phyloP scores from a whole-genome alignment of 345 rosid species.

The Melaleuca alternifolia region DNA sequence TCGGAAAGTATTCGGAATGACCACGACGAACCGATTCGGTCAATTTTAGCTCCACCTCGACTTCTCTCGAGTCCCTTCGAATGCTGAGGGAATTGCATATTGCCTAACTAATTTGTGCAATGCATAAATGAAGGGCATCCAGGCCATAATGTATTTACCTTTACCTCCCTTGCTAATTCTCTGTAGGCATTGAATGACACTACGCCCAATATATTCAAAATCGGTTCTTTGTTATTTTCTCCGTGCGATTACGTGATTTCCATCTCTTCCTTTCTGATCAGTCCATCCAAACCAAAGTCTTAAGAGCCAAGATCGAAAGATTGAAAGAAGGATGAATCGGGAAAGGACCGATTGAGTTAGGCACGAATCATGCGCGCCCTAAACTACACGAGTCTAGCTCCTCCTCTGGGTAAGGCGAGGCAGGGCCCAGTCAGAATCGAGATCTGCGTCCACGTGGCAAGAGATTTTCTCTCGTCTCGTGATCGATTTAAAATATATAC shows the following conservation, averaged over 20 bases:
- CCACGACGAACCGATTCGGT: not conserved
- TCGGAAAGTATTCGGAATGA: no score
- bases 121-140: no score
- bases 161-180: not conserved
- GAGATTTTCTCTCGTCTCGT: not conserved
- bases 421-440: not conserved
- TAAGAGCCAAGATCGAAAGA: not conserved
- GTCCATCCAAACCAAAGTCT: not conserved
- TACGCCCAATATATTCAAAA: rapidly evolving
- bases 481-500: not conserved
- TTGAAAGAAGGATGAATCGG: no score
- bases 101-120: not conserved
- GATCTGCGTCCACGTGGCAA: not conserved
- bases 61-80: rapidly evolving
- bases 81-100: not conserved
- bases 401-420: not conserved
- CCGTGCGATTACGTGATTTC: not conserved
- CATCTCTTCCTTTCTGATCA: not conserved
- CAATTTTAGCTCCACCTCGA: not conserved
- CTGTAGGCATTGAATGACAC: rapidly evolving
- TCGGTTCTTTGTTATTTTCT: rapidly evolving
- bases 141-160: not conserved
- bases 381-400: not conserved
- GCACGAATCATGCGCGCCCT: no score
- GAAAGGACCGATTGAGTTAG: no score